Base-by-base conservation (phyloP, 2,329 filamentous ascomycete genomes). In the Arachnopeziza araneosa region DNA sequence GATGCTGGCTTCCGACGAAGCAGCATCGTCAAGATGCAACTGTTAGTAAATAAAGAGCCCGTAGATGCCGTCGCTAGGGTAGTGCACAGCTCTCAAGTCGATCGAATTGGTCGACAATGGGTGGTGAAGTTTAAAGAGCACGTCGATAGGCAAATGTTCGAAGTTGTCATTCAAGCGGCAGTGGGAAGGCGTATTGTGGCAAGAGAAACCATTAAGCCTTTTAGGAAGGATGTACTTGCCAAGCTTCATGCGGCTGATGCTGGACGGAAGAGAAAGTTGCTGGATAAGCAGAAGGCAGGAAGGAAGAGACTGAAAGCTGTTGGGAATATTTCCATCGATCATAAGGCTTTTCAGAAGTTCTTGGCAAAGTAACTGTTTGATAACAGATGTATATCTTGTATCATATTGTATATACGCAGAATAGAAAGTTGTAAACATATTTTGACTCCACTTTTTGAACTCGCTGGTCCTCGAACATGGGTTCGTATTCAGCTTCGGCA, bases 221-320 rank as follows among this genome's bases (percentile, higher is more conserved):
- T 96, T 75, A 82, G 95, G 53, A 99, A 99, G 75, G 95, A 99
- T 69, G 95, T 99, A 2, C 77, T 96, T 59, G 88, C 89, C 8
- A 98, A 98, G 76, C 78, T 99, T 59, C 96, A 99, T 72, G 95
- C 95, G 0, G 90, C 89, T 63, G 95, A 99, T 76, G 84, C 96
- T 19, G 85, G 86, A 2, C 80, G 95, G 60, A 83, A 93, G 48
- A 83, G 86, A 70, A 99, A 99, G 75, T 75, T 99, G 66, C 76
- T 99, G 12, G 93, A 98, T 77, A 96, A 93, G 80, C 95, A 99
- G 75, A 99, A 99, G 77, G 93, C 93, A 66, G 95, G 95, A 0
- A 83, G 92, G 59, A 97, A 96, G 83, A 89, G 88, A 75, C 76
- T 99, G 61, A 85, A 91, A 61, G 83, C 88, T 0, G 87, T 93